Percentiles rank a stretch among this genome's conserved stretches.
Evolutionary conservation across 805 yeast species (phyloP).

Genomic region (Candida broadrunensis): DNA sequence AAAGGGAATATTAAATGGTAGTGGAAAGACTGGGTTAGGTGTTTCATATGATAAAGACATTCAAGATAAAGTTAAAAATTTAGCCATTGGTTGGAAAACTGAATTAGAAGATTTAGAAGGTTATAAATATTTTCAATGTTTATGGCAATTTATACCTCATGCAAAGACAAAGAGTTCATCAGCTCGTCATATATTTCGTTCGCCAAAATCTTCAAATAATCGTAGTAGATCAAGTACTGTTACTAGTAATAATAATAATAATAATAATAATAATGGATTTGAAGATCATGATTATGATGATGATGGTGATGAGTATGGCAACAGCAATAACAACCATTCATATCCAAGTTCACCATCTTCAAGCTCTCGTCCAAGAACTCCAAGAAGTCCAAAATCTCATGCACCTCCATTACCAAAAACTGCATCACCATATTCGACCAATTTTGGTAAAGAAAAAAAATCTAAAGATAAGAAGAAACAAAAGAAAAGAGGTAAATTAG

Average conservation of each 20-base stretch:
- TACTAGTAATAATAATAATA: background rate
- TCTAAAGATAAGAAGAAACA: slow-evolving; percentile 12
- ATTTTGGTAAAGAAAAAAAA: slow-evolving; percentile 3
- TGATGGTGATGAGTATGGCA: slow-evolving; percentile 1
- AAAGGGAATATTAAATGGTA: slow-evolving; percentile 43
- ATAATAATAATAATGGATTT: slow-evolving; percentile 10
- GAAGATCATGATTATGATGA: slow-evolving; percentile 9
- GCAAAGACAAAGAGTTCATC: slow-evolving; percentile 10
- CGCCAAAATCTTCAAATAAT: background rate
- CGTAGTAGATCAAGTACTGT: background rate
- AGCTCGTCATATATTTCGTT: too few relatives aligned
- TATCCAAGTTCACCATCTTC: background rate
- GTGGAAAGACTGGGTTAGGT: slow-evolving; percentile 31
- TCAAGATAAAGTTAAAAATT: slow-evolving; percentile 42
- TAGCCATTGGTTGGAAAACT: slow-evolving; percentile 66
- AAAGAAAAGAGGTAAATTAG: slow-evolving; percentile 12
- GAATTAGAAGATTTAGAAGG: slow-evolving; percentile 51
- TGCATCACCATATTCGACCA: slow-evolving; percentile 17
- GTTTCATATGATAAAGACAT: slow-evolving; percentile 39
- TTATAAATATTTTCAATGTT: slow-evolving; percentile 44
- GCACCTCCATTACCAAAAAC: slow-evolving; percentile 26
- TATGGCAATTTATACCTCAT: slow-evolving; percentile 46
- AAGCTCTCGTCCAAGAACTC: background rate
- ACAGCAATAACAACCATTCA: background rate
- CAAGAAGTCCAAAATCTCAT: slow-evolving; percentile 6